Base-by-base conservation (phyloP, 2,329 filamentous ascomycete genomes). In the Stromatinia cepivora region DNA sequence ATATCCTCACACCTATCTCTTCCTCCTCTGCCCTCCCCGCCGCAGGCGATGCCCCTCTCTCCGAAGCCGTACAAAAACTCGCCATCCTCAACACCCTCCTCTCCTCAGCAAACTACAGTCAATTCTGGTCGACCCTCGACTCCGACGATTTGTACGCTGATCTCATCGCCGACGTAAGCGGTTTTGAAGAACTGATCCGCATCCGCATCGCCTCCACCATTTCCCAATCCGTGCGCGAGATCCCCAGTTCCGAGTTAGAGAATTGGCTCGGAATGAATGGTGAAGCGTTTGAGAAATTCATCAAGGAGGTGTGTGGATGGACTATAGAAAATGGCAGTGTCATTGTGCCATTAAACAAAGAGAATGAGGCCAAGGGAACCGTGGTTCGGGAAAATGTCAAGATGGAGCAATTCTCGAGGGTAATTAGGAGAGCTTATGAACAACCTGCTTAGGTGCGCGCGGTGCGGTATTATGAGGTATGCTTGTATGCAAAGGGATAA, bases 361-460 rank as follows among this genome's bases (percentile, higher is more conserved):
- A 99, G 82, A 97, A 97, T 80, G 94, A 98, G 87, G 95, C 93
- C 57, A 93, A 96, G 85, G 95, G 95, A 81, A 91, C 93, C 53
- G 92, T 97, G 80, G 96, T 97, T 78, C 88, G 94, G 77, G 95
- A 99, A 85, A 94, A 95, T 74, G 95, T 99, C 78, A 93, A 91
- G 81, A 90, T 97, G 71, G 92, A 95, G 75, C 93, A 93, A 84
- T 94, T 94, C 81, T 84, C 88, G 66, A 86, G 92, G 75, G 89
- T 97, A 72, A 88, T 97, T 73, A 87, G 91, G 81, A 87, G 94
- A 78, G 91, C 92, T 63, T 97, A 93, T 85, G 93, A 97, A 83
- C 91, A 94, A 80, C 87, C 88, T 71, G 89, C 87, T 74, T 91
- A 80, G 81, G 53, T 22, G 53, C n/a, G 22, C 45, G 25, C 5